Evolutionary conservation across 2,329 filamentous ascomycete genomes (phyloP).

Genomic region (Lasiodiplodia theobromae): DNA sequence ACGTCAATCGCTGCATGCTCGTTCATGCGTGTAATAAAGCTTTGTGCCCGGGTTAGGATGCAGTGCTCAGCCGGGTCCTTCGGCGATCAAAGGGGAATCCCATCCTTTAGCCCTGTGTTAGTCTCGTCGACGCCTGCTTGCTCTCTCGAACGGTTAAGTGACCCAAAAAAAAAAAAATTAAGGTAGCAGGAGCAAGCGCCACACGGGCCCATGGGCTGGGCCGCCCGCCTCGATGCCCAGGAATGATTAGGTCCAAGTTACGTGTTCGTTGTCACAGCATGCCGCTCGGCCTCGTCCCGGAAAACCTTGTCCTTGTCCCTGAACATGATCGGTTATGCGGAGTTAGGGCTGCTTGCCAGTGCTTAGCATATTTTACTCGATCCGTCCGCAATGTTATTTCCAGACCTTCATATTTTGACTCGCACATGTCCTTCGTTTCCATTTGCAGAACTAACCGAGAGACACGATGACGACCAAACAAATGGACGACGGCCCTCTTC

Average conservation of each 20-base stretch:
- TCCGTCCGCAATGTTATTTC: conserved; percentile 6
- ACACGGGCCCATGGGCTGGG: neutral
- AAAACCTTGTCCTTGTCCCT: conserved; percentile 8
- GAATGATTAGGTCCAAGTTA: conserved; percentile 1
- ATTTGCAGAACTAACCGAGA: neutral
- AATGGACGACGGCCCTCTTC: neutral
- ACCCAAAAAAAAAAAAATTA: neutral
- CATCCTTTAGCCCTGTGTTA: neutral
- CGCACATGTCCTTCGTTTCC: conserved; percentile 8
- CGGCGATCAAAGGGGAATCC: neutral
- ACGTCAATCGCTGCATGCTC: neutral
- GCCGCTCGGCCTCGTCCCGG: conserved; percentile 15
- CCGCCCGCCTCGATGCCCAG: conserved; percentile 9
- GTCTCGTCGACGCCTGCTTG: neutral
- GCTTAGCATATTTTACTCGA: conserved; percentile 12
- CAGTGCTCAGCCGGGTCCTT: neutral
- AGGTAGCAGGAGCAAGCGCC: conserved; percentile 8
- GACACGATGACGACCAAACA: conserved; percentile 11
- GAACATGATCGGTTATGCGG: conserved; percentile 8
- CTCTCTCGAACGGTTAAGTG: neutral
- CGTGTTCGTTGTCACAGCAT: conserved; percentile 18
- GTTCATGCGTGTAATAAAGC: conserved; percentile 7
- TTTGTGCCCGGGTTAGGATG: conserved; percentile 2
- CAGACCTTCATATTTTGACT: neutral
- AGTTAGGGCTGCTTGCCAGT: neutral